A percentile compares a stretch with the other conserved stretches of the same genome.
These are phyloP conservation scores for Hordeum pubiflorum DNA, from an alignment of 202 grass and related monocot genomes.

Conservation along the genomic window DNA sequence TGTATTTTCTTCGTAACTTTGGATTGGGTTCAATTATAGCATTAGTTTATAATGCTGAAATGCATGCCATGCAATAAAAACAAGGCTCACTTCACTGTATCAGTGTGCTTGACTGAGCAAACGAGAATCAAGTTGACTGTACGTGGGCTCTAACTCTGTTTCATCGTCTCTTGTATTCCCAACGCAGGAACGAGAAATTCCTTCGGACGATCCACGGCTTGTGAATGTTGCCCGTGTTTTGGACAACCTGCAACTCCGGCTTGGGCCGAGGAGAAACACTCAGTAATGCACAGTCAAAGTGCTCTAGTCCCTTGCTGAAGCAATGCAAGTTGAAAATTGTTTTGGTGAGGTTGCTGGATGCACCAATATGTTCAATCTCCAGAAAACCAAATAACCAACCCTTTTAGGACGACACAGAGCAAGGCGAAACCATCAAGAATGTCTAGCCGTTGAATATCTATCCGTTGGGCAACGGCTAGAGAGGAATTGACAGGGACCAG, in stretches of 20 bases:
- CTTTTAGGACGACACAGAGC: not conserved
- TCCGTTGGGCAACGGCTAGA: not conserved
- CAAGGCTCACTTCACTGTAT: not conserved
- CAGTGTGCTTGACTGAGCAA: not conserved
- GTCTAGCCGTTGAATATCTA: not conserved
- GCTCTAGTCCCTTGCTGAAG: not conserved
- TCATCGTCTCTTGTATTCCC: slow-evolving; percentile 6
- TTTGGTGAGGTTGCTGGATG: not conserved
- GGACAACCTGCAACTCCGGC: slow-evolving; percentile 43
- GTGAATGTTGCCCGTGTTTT: slow-evolving; percentile 43
- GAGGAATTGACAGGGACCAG: not conserved
- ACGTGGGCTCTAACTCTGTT: not conserved
- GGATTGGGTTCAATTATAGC: not conserved
- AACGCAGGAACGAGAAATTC: slow-evolving; percentile 73
- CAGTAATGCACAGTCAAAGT: not conserved
- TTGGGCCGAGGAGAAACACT: slow-evolving; percentile 40
- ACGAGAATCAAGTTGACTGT: not conserved
- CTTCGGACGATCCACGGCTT: slow-evolving; percentile 72
- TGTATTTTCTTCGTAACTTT: not conserved
- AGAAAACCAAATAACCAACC: not conserved
- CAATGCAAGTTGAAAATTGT: not conserved
- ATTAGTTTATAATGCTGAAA: not conserved
- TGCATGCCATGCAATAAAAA: not conserved
- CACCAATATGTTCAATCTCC: not conserved
- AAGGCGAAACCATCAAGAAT: not conserved